Conservation (phyloP, 176 grass and related monocot genomes). For the Tuctoria greenei region DNA sequence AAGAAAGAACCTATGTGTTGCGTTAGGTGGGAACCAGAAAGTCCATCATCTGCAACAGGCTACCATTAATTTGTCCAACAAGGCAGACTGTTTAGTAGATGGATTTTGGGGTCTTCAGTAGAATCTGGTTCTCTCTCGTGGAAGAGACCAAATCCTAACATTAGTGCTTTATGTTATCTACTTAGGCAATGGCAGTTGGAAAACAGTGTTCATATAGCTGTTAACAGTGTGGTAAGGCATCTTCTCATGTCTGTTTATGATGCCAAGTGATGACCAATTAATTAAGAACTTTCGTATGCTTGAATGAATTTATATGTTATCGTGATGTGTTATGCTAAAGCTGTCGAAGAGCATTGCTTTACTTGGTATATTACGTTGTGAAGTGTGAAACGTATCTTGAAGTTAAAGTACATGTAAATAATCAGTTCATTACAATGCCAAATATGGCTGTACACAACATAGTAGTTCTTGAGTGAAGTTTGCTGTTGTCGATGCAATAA, state of each 20-base stretch:
- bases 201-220: background rate
- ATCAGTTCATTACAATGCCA: conserved; percentile 28
- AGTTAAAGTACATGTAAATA: background rate
- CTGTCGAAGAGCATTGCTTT: background rate
- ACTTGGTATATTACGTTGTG: background rate
- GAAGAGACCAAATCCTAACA: background rate
- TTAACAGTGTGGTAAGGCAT: background rate
- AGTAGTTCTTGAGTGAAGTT: conserved; percentile 9
- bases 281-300: background rate
- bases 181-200: background rate
- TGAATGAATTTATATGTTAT: conserved; percentile 13
- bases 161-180: background rate
- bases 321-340: background rate
- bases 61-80: background rate
- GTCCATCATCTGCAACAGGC: background rate
- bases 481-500: background rate
- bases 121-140: background rate
- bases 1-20: conserved; percentile 15
- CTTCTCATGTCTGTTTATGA: conserved; percentile 15
- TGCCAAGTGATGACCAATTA: conserved; percentile 1
- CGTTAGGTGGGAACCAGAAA: conserved; percentile 8
- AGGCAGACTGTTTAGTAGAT: background rate
- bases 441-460: background rate
- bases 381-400: background rate
- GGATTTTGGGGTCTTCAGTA: background rate